Evolutionary conservation across 371 early-diverging fungal species (phyloP), one percentile per base, ranked within the genome.

Genomic region (Mortierella sp.): DNA sequence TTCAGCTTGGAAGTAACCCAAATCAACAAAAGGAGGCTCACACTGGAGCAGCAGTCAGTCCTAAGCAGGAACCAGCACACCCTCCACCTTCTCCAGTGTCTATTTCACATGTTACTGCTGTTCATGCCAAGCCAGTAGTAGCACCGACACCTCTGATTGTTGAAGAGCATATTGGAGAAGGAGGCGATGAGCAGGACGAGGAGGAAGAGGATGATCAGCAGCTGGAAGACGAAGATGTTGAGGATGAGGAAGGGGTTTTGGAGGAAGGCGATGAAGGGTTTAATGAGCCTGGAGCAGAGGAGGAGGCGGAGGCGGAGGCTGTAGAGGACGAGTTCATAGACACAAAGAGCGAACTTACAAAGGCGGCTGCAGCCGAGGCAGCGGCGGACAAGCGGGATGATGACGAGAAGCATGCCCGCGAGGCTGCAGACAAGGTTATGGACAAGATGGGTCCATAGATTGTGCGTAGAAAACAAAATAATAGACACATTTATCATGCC

Each of bases 221-320:
- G 44, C 39, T 67, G n/a, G 70, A 47, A 10, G 70, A 75, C 10
- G 72, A 31, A 8, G 73, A 68, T 1, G 68, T 73, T 34, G 79
- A 66, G 39, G 74, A 67, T 7, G 82, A 83, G 0, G 40, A 14
- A 44, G 24, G 70, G 40, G 48, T 50, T 5, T 24, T 14, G 13
- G 67, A 65, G 58, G 61, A 74, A 22, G 68, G 44, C 1, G 67
- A 53, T 41, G 61, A 53, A 24, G 45, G 48, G 5, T 72, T 63
- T 14, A 69, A 55, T 50, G 47, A 68, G 16, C 58, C 48, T 52
- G 70, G 64, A 7, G 69, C 45, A 24, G 69, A 63, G 43, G 65
- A 63, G 11, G 34, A 64, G 16, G 72, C 39, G 48, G 71, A 63
- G 26, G 73, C 44, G 11, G 73, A 55, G 6, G 66, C 55, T 10